Evolutionary conservation across 345 rosid genomes (phyloP).

Genomic region (Balakata baccata): DNA sequence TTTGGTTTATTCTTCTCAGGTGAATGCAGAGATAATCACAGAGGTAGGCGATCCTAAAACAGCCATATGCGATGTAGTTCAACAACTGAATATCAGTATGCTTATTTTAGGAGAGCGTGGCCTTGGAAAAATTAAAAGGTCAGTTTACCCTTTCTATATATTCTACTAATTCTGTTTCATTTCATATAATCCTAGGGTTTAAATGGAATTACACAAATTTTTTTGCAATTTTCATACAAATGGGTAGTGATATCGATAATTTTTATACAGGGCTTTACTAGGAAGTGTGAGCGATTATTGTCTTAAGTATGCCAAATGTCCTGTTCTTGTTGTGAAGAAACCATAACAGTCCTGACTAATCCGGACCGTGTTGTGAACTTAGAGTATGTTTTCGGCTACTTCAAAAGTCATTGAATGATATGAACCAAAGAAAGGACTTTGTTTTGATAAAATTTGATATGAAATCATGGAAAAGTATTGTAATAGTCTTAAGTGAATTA

Average conservation of each 20-base stretch:
- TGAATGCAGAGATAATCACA: slow-evolving; percentile 19
- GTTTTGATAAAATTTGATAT: no score
- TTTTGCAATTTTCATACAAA: not conserved
- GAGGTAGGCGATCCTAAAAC: slow-evolving; percentile 23
- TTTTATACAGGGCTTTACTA: slow-evolving; percentile 6
- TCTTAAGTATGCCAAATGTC: slow-evolving; percentile 15
- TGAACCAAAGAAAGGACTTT: no score
- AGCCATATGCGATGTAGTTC: slow-evolving; percentile 17
- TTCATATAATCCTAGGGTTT: not conserved
- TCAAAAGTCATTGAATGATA: not conserved
- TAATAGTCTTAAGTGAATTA: no score
- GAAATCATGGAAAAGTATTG: no score
- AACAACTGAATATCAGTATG: slow-evolving; percentile 15
- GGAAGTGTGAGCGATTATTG: slow-evolving; percentile 20
- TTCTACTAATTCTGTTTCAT: not conserved
- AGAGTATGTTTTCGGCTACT: not conserved
- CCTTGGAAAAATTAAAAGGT: slow-evolving; percentile 19
- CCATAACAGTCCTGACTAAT: not conserved
- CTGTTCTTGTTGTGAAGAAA: slow-evolving; percentile 23
- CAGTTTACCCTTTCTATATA: not conserved
- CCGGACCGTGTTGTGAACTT: not conserved
- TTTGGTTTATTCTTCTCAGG: not conserved
- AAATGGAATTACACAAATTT: not conserved
- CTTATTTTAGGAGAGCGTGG: slow-evolving; percentile 19
- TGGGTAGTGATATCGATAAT: not conserved